phyloP scores from a whole-genome alignment of 208 protist species.

The Plasmodiophora brassicae region DNA sequence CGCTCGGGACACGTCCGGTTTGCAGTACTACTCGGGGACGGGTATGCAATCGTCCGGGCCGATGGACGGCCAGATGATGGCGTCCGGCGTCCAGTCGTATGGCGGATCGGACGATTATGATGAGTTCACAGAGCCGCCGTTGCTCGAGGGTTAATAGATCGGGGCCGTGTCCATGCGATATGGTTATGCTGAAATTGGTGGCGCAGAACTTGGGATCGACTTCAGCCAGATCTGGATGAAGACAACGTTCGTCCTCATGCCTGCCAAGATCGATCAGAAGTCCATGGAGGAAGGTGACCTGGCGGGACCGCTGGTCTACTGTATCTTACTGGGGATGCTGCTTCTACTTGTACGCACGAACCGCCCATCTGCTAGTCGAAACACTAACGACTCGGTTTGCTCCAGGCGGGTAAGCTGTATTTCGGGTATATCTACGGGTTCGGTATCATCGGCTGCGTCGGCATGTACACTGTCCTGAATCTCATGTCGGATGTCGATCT shows the following conservation, averaged over 20 bases:
- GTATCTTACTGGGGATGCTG: slow-evolving; percentile 34
- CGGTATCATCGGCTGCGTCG: slow-evolving; percentile 35
- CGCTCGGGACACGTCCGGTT: no score
- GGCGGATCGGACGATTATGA: no score
- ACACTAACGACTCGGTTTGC: background rate
- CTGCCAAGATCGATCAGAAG: slow-evolving; percentile 24
- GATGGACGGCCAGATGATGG: no score
- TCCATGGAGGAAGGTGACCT: slow-evolving; percentile 28
- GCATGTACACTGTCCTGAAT: slow-evolving; percentile 42
- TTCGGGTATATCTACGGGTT: slow-evolving; percentile 50
- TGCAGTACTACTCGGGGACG: no score
- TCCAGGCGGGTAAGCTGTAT: slow-evolving; percentile 41
- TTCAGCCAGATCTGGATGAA: slow-evolving; percentile 32
- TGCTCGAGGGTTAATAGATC: background rate
- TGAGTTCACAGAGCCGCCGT: background rate
- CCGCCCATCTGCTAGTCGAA: slow-evolving; percentile 14
- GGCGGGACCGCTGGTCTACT: slow-evolving; percentile 36
- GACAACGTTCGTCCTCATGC: slow-evolving; percentile 27
- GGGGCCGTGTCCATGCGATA: background rate
- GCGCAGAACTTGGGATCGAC: slow-evolving; percentile 40
- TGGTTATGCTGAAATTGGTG: background rate
- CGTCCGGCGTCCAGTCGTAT: no score
- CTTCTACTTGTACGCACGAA: slow-evolving; percentile 33
- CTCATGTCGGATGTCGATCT: slow-evolving; percentile 36
- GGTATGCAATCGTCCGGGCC: no score